phyloP scores from a whole-genome alignment of 164 flowering plant genomes.

The Berberis thunbergii region DNA sequence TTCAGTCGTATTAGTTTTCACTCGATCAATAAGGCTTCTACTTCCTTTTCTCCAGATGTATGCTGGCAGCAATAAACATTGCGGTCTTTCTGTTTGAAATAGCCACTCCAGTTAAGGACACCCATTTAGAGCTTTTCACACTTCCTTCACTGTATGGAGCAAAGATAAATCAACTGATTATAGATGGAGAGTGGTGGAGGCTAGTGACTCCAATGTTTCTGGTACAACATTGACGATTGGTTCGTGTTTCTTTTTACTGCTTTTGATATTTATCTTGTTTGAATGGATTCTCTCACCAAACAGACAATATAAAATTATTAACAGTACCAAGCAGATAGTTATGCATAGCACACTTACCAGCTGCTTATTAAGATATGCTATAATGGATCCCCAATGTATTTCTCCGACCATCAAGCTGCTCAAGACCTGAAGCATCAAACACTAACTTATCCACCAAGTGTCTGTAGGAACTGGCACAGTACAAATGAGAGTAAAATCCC shows the following conservation, averaged over 20 bases:
- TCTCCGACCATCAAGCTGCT: too few relatives aligned
- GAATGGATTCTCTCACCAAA: too few relatives aligned
- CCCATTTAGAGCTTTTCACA: slow-evolving; percentile 38
- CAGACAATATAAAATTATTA: too few relatives aligned
- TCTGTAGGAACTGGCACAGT: too few relatives aligned
- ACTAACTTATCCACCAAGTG: too few relatives aligned
- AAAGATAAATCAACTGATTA: slow-evolving; percentile 59
- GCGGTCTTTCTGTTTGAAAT: slow-evolving; percentile 63
- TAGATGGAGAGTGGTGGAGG: slow-evolving; percentile 85
- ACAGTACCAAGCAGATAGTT: too few relatives aligned
- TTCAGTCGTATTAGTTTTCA: background rate
- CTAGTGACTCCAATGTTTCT: slow-evolving; percentile 87
- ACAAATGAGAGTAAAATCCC: too few relatives aligned
- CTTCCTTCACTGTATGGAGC: slow-evolving; percentile 67
- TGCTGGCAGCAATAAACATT: slow-evolving; percentile 50
- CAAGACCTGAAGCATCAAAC: too few relatives aligned
- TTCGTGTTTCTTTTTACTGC: slow-evolving; percentile 26
- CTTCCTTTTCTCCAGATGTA: slow-evolving; percentile 34
- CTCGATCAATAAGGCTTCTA: slow-evolving; percentile 3
- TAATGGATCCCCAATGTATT: too few relatives aligned
- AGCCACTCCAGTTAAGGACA: slow-evolving; percentile 53
- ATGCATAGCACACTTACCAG: too few relatives aligned
- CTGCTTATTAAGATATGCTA: too few relatives aligned
- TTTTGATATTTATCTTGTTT: too few relatives aligned
- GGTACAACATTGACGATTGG: slow-evolving; percentile 63